phyloP scores from a whole-genome alignment of 495 filamentous ascomycete species.

The Penicillium argentinense region DNA sequence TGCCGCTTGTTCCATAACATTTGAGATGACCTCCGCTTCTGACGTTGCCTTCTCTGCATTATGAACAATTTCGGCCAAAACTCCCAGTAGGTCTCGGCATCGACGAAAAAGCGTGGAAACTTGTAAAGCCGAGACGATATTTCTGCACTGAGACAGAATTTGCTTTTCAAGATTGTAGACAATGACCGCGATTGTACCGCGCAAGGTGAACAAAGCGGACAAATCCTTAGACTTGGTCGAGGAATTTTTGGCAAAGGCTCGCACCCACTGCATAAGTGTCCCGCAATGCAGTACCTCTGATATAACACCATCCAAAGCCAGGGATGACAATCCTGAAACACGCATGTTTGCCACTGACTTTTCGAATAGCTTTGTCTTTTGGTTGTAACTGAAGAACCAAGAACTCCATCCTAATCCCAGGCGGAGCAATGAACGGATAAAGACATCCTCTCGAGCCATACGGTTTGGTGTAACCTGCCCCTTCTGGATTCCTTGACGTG shows the following conservation, averaged over 20 bases:
- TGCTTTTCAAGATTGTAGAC: constrained; percentile 41
- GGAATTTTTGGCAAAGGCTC: constrained; percentile 53
- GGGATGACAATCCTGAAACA: constrained; percentile 67
- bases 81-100: constrained; percentile 60
- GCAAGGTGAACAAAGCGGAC: constrained; percentile 38
- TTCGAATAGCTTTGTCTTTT: constrained; percentile 55
- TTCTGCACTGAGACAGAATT: constrained; percentile 23
- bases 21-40: constrained; percentile 70
- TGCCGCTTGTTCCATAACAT: constrained; percentile 63
- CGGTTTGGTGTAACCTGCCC: constrained; percentile 12
- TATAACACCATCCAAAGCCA: constrained; percentile 57
- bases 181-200: constrained; percentile 34
- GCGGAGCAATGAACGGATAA: constrained; percentile 63
- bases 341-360: constrained; percentile 54
- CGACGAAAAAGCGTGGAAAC: constrained; percentile 65
- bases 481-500: constrained; percentile 18
- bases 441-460: constrained; percentile 42
- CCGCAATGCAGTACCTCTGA: constrained; percentile 66
- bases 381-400: constrained; percentile 70
- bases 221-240: constrained; percentile 27
- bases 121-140: constrained; percentile 54
- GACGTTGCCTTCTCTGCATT: constrained; percentile 51
- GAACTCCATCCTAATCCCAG: constrained; percentile 82
- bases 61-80: constrained; percentile 59
- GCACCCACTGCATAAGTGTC: constrained; percentile 58